Base-by-base conservation (phyloP, 352 stramenopile species). In the Phytophthora tentaculata region DNA sequence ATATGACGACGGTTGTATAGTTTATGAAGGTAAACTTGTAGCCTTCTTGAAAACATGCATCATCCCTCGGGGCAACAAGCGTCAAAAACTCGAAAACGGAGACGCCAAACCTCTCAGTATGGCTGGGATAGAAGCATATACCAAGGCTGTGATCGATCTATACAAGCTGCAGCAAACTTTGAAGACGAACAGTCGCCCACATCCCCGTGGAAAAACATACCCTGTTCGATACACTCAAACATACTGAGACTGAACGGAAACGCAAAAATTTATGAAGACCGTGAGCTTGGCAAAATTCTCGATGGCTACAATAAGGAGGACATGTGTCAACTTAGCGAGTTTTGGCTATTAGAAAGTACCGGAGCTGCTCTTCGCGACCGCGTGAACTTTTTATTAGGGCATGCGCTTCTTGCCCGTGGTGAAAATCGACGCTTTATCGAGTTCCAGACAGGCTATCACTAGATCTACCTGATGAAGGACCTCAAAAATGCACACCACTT, bases 1-100 rank as follows among this genome's bases (percentile, higher is more conserved):
- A 16, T 51, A 57, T 41, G 20, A 39, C 16, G 51, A 52, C 24
- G 51, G 43, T 8, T 49, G 43, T 13, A 49, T 16, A 16, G 43
- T 10, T 6, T 26, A 1, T 20, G n/a, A 49, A n/a, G 43, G 19
- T 14, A 26, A 28, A n/a, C 43, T 24, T 14, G n/a, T 49, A 5
- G 26, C 43, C 4, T 49, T 28, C 10, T 49, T 24, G 26, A 24
- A 49, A 14, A 24, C 2, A 7, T 8, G 26, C 19, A 1, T 49
- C 14, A 49, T 49, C 32, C 43, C 43, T n/a, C 43, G 43, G 13
- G 43, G 19, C 1, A 49, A 49, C 43, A 49, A 49, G 19, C 28
- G 28, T 8, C 28, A 32, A 3, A 3, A 32, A 32, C 3, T 8
- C 43, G 43, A 49, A 26, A 6, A 7, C 39, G 48, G 48, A 1